These are phyloP conservation scores for Penicillium flavigenum DNA, from an alignment of 495 filamentous ascomycete genomes.

Conservation along the genomic window DNA sequence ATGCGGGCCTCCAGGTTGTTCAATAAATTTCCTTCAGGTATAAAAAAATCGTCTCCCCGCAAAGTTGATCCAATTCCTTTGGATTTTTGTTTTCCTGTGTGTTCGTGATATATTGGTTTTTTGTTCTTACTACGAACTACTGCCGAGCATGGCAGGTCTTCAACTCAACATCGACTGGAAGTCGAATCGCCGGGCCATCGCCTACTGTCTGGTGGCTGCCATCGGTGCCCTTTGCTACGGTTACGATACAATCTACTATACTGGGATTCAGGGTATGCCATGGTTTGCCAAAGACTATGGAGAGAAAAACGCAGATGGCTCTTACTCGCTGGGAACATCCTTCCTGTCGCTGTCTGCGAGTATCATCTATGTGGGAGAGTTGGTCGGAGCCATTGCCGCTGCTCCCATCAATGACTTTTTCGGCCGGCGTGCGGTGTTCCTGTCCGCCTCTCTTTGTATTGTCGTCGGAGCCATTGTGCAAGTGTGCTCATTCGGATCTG, in stretches of 20 bases:
- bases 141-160: constrained; percentile 14
- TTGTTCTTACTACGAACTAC: too few species aligned
- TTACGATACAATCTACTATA: constrained; percentile 34
- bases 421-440: constrained; percentile 24
- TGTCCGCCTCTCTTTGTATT: constrained; percentile 22
- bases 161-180: constrained; percentile 24
- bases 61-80: background rate
- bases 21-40: background rate
- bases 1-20: background rate
- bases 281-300: constrained; percentile 27
- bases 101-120: background rate
- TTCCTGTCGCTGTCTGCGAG: constrained; percentile 26
- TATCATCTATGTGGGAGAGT: constrained; percentile 32
- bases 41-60: background rate
- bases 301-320: constrained; percentile 14
- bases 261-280: constrained; percentile 30
- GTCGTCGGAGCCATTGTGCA: constrained; percentile 26
- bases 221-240: constrained; percentile 32
- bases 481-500: constrained; percentile 23
- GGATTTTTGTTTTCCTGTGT: background rate
- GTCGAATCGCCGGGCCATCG: constrained; percentile 26
- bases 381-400: constrained; percentile 23
- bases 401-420: constrained; percentile 26
- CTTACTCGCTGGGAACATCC: constrained; percentile 18
- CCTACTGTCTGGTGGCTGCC: constrained; percentile 27